Percentiles rank a stretch among this genome's conserved stretches.
phyloP scores from a whole-genome alignment of 768 basidiomycete genomes.

The Leucosporidium creatinivorum region DNA sequence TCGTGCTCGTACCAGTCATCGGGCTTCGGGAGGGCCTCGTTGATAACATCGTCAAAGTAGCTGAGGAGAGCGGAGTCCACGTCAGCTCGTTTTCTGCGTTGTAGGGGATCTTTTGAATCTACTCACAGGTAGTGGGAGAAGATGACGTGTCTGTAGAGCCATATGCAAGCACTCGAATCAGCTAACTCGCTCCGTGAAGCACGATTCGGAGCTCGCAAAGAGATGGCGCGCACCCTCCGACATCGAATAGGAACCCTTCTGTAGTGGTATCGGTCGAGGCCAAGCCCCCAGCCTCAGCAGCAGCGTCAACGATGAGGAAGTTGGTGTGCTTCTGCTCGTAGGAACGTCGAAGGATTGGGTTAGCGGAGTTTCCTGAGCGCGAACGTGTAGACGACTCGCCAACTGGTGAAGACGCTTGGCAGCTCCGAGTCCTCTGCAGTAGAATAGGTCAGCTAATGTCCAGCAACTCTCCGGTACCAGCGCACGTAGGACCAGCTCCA shows the following conservation, averaged over 20 bases:
- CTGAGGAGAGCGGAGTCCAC: neutral
- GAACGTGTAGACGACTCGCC: slow-evolving; percentile 2
- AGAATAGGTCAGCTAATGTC: neutral
- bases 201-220: neutral
- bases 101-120: neutral
- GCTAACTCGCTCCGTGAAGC: neutral
- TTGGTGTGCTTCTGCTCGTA: slow-evolving; percentile 33
- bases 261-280: slow-evolving; percentile 42
- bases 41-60: slow-evolving; percentile 43
- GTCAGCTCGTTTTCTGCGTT: neutral
- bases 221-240: slow-evolving; percentile 34
- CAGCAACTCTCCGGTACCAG: too few relatives aligned
- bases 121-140: slow-evolving; percentile 43
- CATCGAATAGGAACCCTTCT: slow-evolving; percentile 45
- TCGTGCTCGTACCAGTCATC: slow-evolving; percentile 45
- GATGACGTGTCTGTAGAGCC: slow-evolving; percentile 42
- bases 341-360: neutral
- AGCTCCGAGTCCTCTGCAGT: slow-evolving; percentile 43
- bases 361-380: neutral
- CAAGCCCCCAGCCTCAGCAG: slow-evolving; percentile 41
- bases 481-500: slow-evolving; percentile 10
- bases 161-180: neutral
- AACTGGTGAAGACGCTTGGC: slow-evolving; percentile 44
- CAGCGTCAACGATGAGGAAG: slow-evolving; percentile 41
- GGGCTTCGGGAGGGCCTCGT: slow-evolving; percentile 42